A percentile compares a stretch with the other conserved stretches of the same genome.
These are phyloP conservation scores for Vachellia collinsii DNA, from an alignment of 306 rosid genomes.

Conservation along the genomic window DNA sequence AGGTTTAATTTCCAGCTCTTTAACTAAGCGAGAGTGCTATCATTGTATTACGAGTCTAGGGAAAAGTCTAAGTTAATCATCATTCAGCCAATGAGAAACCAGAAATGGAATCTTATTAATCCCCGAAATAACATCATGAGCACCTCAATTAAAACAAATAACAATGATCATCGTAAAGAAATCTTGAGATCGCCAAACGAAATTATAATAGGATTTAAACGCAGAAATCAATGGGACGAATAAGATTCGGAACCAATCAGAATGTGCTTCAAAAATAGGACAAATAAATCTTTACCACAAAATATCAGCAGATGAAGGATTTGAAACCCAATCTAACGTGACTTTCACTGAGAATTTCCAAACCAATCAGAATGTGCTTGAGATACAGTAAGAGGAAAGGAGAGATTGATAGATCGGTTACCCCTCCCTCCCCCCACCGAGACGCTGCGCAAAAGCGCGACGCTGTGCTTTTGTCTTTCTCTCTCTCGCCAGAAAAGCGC, in stretches of 20 bases:
- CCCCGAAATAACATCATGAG: slow-evolving; percentile 8
- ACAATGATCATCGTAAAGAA: not conserved
- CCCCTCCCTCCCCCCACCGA: slow-evolving; percentile 4
- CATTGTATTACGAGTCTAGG: not conserved
- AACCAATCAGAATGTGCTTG: not conserved
- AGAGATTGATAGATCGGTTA: slow-evolving; percentile 41
- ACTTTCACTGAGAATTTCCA: not conserved
- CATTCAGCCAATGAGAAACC: not conserved
- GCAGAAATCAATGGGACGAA: not conserved
- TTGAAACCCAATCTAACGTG: slow-evolving; percentile 13
- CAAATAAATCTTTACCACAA: slow-evolving; percentile 20
- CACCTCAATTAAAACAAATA: slow-evolving; percentile 14
- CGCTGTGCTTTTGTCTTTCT: not conserved
- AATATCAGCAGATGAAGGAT: not conserved
- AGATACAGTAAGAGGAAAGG: slow-evolving; percentile 22
- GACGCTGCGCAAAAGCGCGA: not conserved
- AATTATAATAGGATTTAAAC: not conserved
- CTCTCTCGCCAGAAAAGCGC: not conserved
- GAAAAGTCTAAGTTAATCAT: not conserved
- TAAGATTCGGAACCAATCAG: no score
- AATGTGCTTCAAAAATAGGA: no score
- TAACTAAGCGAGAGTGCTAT: slow-evolving; percentile 11
- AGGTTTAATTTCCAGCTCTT: slow-evolving; percentile 13
- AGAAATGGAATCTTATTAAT: not conserved
- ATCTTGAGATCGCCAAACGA: not conserved